These are phyloP conservation scores for Globisporangium viniferum DNA, from an alignment of 352 stramenopile species.

Conservation along the genomic window DNA sequence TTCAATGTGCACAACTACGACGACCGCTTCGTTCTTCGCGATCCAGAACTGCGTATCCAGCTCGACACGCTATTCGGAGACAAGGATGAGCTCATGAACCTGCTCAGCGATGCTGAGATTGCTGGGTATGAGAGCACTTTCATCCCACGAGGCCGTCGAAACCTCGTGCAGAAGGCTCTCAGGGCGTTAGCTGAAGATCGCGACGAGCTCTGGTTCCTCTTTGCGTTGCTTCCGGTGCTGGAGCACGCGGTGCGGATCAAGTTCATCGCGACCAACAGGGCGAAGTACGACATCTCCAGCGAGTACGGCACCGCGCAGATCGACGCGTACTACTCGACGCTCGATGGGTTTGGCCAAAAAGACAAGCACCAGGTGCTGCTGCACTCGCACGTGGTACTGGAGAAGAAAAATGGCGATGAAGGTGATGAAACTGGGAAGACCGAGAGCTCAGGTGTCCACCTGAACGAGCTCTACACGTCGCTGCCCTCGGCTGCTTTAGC, in stretches of 20 bases:
- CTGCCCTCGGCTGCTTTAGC: constrained; percentile 37
- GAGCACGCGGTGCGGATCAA: constrained; percentile 58
- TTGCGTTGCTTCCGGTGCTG: constrained; percentile 57
- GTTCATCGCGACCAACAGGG: constrained; percentile 48
- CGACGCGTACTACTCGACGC: constrained; percentile 73
- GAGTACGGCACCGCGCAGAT: constrained; percentile 52
- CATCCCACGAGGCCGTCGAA: constrained; percentile 34
- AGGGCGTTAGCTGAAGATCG: constrained; percentile 15
- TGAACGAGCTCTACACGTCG: constrained; percentile 50
- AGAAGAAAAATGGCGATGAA: background rate
- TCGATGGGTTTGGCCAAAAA: constrained; percentile 76
- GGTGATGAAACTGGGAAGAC: background rate
- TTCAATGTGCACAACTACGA: constrained; percentile 29
- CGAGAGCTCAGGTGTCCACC: background rate
- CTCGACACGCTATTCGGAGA: background rate
- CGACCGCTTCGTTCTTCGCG: constrained; percentile 10
- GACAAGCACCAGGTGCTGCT: constrained; percentile 75
- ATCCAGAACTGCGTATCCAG: background rate
- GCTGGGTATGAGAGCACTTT: constrained; percentile 19
- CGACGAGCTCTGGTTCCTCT: constrained; percentile 60
- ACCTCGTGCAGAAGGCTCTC: constrained; percentile 36
- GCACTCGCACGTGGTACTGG: constrained; percentile 32
- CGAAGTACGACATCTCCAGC: constrained; percentile 24
- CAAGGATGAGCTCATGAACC: background rate
- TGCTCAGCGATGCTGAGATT: background rate